These are phyloP conservation scores for Gossypium arboreum DNA, from an alignment of 345 rosid genomes.

Conservation along the genomic window DNA sequence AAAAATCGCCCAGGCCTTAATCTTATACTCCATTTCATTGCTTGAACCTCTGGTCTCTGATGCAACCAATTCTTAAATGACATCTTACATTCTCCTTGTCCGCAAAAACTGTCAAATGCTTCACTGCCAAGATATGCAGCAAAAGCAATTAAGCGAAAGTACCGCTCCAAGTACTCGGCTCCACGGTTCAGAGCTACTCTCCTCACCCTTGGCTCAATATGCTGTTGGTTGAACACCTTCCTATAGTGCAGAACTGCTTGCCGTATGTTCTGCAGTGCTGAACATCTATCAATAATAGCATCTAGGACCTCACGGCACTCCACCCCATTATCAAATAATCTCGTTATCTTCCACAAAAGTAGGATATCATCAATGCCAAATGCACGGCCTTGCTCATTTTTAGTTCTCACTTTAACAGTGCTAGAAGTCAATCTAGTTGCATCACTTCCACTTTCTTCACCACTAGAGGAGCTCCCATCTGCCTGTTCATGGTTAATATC, in stretches of 20 bases:
- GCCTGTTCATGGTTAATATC: conserved; percentile 55
- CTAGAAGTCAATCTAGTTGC: conserved; percentile 31
- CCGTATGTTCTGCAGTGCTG: conserved; percentile 93
- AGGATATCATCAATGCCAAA: conserved; percentile 95
- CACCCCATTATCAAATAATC: conserved; percentile 84
- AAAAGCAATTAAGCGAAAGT: conserved; percentile 90
- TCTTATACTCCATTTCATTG: conserved; percentile 98
- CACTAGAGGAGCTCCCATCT: conserved; percentile 82
- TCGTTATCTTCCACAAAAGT: conserved; percentile 88
- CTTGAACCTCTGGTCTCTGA: conserved; percentile 93
- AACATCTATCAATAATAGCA: conserved; percentile 91
- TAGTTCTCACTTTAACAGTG: conserved; percentile 31
- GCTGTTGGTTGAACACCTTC: conserved; percentile 85
- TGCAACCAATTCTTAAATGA: conserved; percentile 88
- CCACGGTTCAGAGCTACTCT: conserved; percentile 89
- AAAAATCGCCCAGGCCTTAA: conserved; percentile 89
- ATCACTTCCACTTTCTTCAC: conserved; percentile 74
- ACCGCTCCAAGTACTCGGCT: conserved; percentile 91
- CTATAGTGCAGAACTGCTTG: conserved; percentile 87
- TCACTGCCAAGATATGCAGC: conserved; percentile 97
- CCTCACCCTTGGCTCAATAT: conserved; percentile 85
- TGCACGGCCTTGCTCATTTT: conserved; percentile 48
- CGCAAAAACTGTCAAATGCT: conserved; percentile 85
- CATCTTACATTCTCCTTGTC: conserved; percentile 69
- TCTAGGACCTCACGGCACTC: conserved; percentile 93